Evolutionary conservation across 108 stramenopile genomes (phyloP).

Genomic region (Skeletonema tropicum): DNA sequence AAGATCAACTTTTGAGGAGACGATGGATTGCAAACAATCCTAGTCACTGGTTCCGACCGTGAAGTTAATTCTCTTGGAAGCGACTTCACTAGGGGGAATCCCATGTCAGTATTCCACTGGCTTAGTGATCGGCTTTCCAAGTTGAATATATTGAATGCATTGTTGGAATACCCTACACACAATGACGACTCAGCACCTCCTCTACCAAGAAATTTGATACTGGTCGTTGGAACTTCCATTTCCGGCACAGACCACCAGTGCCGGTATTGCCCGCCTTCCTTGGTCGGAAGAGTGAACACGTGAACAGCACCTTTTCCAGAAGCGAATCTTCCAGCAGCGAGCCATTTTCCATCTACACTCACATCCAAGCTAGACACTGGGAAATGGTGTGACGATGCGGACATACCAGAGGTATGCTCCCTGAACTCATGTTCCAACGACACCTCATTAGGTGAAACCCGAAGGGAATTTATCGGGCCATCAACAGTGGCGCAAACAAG

Average conservation of each 20-base stretch:
- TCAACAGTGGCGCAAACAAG: slow-evolving; percentile 52
- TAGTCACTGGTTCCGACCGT: slow-evolving; percentile 60
- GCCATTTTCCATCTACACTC: slow-evolving; percentile 60
- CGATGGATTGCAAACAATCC: slow-evolving; percentile 56
- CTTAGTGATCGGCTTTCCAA: slow-evolving; percentile 46
- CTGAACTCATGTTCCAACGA: slow-evolving; percentile 38
- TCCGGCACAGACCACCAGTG: slow-evolving; percentile 82
- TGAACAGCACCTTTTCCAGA: slow-evolving; percentile 54
- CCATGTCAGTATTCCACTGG: slow-evolving; percentile 76
- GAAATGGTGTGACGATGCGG: slow-evolving; percentile 35
- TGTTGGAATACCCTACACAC: slow-evolving; percentile 73
- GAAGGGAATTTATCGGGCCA: slow-evolving; percentile 49
- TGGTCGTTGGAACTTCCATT: slow-evolving; percentile 61
- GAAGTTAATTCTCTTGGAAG: slow-evolving; percentile 64
- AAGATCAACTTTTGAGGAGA: slow-evolving; percentile 63
- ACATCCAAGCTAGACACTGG: slow-evolving; percentile 37
- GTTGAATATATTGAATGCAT: slow-evolving; percentile 72
- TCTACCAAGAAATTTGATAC: slow-evolving; percentile 59
- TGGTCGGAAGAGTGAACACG: slow-evolving; percentile 41
- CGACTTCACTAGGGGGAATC: slow-evolving; percentile 57
- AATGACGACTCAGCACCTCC: slow-evolving; percentile 40
- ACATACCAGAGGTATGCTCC: slow-evolving; percentile 24
- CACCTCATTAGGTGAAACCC: slow-evolving; percentile 20
- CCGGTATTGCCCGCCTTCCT: slow-evolving; percentile 29
- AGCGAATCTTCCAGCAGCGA: slow-evolving; percentile 58